Evolutionary conservation across 176 grass and related monocot species (phyloP), one percentile per base, ranked within the genome.

Genomic region (Eleusine coracana): DNA sequence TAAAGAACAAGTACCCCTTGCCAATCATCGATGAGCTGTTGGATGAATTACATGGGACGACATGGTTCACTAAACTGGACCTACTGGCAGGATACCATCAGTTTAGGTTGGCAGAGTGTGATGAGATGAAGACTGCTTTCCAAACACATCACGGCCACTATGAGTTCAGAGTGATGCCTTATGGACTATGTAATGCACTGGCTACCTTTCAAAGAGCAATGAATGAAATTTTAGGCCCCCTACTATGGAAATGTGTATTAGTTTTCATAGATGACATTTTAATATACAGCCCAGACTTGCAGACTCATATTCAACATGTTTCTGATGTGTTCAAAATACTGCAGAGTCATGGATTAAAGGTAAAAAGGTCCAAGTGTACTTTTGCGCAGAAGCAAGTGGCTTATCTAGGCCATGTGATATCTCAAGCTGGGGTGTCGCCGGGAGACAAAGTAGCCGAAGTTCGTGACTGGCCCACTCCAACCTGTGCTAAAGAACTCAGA

Each of bases 41-140:
- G 41, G 41, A 44, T 50, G n/a, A 46, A 1, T 1, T 46, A 0
- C 3, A 3, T 5, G 20, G 39, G 0, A 18, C 67, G 2, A 0
- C 0, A 0, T 70, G 67, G 67, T 70, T 71, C 11, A 6, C 68
- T 0, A 71, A 70, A 5, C 1, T 71, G 3, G 68, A 71, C 5
- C 12, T 44, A 1, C 0, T 20, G 1, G 2, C 68, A 5, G 39
- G 39, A 0, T 70, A 44, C 6, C 68, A 68, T 12, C 66, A 69
- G 3, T n/a, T 69, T 0, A 1, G 66, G 0, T 1, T 69, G 0
- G 2, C 2, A 0, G 9, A 3, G 0, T 13, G 3, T 1, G 66
- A 42, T 8, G 9, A 4, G 0, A 8, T n/a, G 3, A 70, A 70
- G 1, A 70, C 68, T 0, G 68, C 40, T 0, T 70, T 70, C 1